Evolutionary conservation across 2,329 filamentous ascomycete genomes (phyloP), one percentile per base, ranked within the genome.

Genomic region (Nothophaeocryptopus gaeumannii): DNA sequence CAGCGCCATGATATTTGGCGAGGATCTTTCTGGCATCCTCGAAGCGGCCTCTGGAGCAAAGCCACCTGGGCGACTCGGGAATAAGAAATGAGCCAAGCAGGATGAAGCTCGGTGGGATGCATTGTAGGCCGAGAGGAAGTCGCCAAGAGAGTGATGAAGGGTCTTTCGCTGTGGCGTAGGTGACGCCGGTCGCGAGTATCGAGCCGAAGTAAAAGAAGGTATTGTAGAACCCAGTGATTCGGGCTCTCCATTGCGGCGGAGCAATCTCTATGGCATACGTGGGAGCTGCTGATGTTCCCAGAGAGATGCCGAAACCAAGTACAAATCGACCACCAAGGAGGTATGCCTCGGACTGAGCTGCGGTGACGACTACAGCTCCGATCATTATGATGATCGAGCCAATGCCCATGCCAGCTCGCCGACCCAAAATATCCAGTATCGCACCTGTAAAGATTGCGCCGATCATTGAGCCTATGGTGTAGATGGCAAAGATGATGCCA

Each of bases 401-500:
- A 32, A 39, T 30, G 8, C 48, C 48, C 42, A 51, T 51, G 13
- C 48, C 48, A 31, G 38, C 48, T 41, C 48, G 37, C 5, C 48
- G 42, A 13, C 48, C 49, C n/a, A 47, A 15, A 15, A 44, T 33
- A 29, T 50, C 54, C 38, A 37, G 44, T 11, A 71, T 71, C 4
- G 73, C 72, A 2, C 73, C 74, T 2, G 72, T 72, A 20, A 66
- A 61, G 34, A 75, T 72, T 7, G 72, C 71, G 1, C 70, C 73
- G 5, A 68, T 66, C 9, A 76, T 63, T 46, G 74, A 74, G n/a
- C 69, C 74, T 37, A 76, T 73, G 2, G 70, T 74, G 58, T 75
- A 77, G 43, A 77, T 77, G 31, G 74, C 74, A 45, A 72, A 77
- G 8, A 76, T 72, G 38, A 77, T 75, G 14, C 74, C 74, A 5